Conservation (phyloP, 2,329 filamentous ascomycete species). For the Dendryphion nanum region DNA sequence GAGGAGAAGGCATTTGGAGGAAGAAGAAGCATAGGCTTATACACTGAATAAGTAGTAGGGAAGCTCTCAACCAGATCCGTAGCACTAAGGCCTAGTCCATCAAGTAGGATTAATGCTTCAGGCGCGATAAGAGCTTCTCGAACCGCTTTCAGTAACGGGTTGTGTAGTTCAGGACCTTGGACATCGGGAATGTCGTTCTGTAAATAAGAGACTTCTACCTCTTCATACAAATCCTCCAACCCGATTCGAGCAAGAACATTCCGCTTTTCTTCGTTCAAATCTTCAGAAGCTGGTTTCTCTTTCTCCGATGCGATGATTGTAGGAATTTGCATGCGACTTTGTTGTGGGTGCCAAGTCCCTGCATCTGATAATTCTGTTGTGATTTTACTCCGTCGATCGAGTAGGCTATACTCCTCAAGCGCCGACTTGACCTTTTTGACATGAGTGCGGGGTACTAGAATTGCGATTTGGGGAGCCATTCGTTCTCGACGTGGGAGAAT, state of each 20-base stretch:
- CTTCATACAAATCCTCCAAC: slow-evolving; percentile 9
- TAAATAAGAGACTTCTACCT: slow-evolving; percentile 15
- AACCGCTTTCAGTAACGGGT: slow-evolving; percentile 22
- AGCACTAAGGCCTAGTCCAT: slow-evolving; percentile 12
- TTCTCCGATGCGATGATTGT: slow-evolving; percentile 12
- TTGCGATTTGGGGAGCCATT: slow-evolving; percentile 2
- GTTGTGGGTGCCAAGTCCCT: not conserved
- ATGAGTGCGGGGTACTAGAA: slow-evolving; percentile 30
- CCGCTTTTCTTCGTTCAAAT: not conserved
- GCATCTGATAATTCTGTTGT: slow-evolving; percentile 4
- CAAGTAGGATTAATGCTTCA: too few species aligned
- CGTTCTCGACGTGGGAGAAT: too few species aligned
- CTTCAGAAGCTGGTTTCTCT: not conserved
- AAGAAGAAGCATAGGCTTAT: slow-evolving; percentile 58
- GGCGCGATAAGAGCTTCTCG: too few species aligned
- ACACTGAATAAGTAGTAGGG: slow-evolving; percentile 52
- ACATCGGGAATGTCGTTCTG: too few species aligned
- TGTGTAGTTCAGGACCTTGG: slow-evolving; percentile 6
- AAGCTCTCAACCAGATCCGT: slow-evolving; percentile 19
- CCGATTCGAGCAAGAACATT: slow-evolving; percentile 3
- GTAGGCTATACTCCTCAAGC: slow-evolving; percentile 28
- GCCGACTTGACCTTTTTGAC: slow-evolving; percentile 42
- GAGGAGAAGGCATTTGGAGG: slow-evolving; percentile 47
- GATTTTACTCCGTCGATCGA: slow-evolving; percentile 33
- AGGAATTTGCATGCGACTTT: slow-evolving; percentile 18